Evolutionary conservation across 1,284 basidiomycete genomes (phyloP).

Genomic region (Tranzscheliella williamsii): DNA sequence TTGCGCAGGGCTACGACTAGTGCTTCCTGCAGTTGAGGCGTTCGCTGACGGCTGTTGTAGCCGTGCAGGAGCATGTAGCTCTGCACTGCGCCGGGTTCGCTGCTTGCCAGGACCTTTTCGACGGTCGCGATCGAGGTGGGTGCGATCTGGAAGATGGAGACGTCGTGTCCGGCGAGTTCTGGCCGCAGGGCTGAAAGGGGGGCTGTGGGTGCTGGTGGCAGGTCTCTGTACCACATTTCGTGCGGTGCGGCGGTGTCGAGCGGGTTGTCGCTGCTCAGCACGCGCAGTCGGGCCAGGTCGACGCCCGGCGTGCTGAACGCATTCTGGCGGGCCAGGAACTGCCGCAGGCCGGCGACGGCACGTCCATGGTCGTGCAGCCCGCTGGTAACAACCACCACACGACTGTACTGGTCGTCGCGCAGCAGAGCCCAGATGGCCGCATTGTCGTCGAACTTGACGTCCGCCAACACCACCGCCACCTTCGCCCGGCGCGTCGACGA

Average conservation of each 20-base stretch:
- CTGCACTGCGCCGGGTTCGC: slow-evolving; percentile 7
- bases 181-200: background rate
- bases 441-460: slow-evolving; percentile 39
- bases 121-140: slow-evolving; percentile 4
- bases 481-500: too few species aligned
- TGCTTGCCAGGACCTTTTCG: slow-evolving; percentile 3
- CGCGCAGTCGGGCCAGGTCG: slow-evolving; percentile 1
- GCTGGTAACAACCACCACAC: slow-evolving; percentile 16
- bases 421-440: slow-evolving; percentile 25
- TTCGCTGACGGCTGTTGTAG: slow-evolving; percentile 18
- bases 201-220: background rate
- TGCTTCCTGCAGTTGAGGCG: slow-evolving; percentile 1
- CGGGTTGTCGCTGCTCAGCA: slow-evolving; percentile 4
- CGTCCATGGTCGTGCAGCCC: slow-evolving; percentile 11
- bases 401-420: slow-evolving; percentile 5
- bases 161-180: background rate
- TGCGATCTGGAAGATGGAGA: slow-evolving; percentile 23
- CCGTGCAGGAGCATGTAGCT: slow-evolving; percentile 26
- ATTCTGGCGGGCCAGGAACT: slow-evolving; percentile 8
- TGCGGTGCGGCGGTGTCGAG: background rate
- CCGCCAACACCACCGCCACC: slow-evolving; percentile 20
- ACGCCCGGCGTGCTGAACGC: background rate
- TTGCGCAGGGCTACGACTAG: slow-evolving; percentile 6
- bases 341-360: slow-evolving; percentile 10
- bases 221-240: slow-evolving; percentile 11